phyloP scores from a whole-genome alignment of 2,329 filamentous ascomycete genomes.

The Nigrospora osmanthi region DNA sequence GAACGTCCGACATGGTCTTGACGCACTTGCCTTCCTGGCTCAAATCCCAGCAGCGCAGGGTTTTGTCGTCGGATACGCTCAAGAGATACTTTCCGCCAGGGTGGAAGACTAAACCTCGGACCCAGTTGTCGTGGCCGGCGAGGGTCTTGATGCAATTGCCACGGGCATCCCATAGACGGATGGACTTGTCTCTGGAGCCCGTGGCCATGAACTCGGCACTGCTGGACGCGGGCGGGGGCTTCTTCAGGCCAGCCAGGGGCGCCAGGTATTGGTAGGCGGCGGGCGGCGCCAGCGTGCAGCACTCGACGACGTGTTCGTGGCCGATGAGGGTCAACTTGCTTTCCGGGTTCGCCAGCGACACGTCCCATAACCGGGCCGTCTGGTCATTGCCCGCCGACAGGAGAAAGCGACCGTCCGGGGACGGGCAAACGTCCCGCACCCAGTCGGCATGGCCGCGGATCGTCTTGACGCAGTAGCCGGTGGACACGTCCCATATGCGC shows the following conservation, averaged over 20 bases:
- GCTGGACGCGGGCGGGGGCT: slow-evolving; percentile 64
- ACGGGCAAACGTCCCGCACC: slow-evolving; percentile 84
- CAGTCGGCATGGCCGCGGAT: slow-evolving; percentile 78
- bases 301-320: slow-evolving; percentile 81
- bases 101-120: slow-evolving; percentile 79
- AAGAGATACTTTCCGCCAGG: slow-evolving; percentile 87
- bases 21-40: slow-evolving; percentile 85
- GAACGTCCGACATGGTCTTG: slow-evolving; percentile 68
- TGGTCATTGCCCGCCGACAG: slow-evolving; percentile 78
- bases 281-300: slow-evolving; percentile 78
- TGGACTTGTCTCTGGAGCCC: slow-evolving; percentile 82
- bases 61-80: slow-evolving; percentile 83
- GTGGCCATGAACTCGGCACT: slow-evolving; percentile 86
- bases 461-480: slow-evolving; percentile 89
- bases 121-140: slow-evolving; percentile 89
- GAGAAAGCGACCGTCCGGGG: slow-evolving; percentile 74
- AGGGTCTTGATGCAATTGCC: slow-evolving; percentile 81
- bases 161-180: slow-evolving; percentile 80
- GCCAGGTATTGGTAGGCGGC: slow-evolving; percentile 72
- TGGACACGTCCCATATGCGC: slow-evolving; percentile 87
- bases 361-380: slow-evolving; percentile 78
- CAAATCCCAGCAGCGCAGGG: slow-evolving; percentile 88
- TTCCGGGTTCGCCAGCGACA: slow-evolving; percentile 60
- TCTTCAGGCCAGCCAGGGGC: slow-evolving; percentile 72
- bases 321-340: slow-evolving; percentile 73